These are phyloP conservation scores for Cytospora paraplurivora DNA, from an alignment of 2,329 filamentous ascomycete species.

Conservation along the genomic window DNA sequence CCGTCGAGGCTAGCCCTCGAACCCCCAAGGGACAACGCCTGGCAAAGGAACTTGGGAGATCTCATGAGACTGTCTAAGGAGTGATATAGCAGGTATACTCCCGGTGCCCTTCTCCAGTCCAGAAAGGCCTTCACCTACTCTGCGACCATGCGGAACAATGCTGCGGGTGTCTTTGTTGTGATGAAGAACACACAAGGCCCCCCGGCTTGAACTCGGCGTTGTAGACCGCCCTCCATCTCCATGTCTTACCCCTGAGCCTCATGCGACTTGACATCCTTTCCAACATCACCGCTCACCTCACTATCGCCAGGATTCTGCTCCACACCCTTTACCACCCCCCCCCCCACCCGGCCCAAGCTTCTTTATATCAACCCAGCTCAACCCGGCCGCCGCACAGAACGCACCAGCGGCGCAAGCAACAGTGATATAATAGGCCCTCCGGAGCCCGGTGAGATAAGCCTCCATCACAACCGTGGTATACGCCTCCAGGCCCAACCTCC, in stretches of 20 bases:
- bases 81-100: too few species aligned
- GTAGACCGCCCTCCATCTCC: too few species aligned
- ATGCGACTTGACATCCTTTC: background rate
- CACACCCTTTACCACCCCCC: background rate
- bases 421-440: conserved; percentile 55
- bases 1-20: background rate
- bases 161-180: too few species aligned
- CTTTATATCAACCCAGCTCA: conserved; percentile 59
- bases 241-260: background rate
- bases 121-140: too few species aligned
- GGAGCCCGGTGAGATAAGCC: conserved; percentile 53
- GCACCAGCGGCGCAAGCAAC: conserved; percentile 50
- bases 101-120: too few species aligned
- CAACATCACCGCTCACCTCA: conserved; percentile 15
- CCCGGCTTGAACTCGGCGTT: too few species aligned
- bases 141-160: too few species aligned
- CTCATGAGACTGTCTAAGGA: too few species aligned
- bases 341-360: conserved; percentile 34
- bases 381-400: conserved; percentile 46
- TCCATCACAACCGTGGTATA: conserved; percentile 46
- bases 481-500: conserved; percentile 43
- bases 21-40: background rate
- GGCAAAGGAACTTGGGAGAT: background rate
- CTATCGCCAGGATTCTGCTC: conserved; percentile 7
- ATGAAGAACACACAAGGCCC: too few species aligned